Evolutionary conservation across 2,329 filamentous ascomycete species (phyloP).

Genomic region (Fusarium sp.): DNA sequence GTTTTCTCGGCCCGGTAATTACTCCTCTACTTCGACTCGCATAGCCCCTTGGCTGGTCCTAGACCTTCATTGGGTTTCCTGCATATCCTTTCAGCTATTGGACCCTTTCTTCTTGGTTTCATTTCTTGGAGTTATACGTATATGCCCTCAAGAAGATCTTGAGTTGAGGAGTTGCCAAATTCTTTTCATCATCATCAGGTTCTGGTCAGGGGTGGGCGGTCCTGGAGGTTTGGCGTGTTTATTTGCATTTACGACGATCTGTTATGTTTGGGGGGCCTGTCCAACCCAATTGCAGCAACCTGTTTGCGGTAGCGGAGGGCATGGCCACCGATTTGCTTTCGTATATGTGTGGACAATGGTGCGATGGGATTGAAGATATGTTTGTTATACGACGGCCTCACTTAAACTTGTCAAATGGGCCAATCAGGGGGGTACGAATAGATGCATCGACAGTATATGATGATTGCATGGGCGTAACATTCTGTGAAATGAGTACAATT

Average conservation of each 20-base stretch:
- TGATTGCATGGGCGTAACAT: slow-evolving; percentile 19
- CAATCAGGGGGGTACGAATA: slow-evolving; percentile 16
- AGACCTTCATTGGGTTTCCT: not conserved
- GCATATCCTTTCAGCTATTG: slow-evolving; percentile 7
- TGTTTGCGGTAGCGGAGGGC: not conserved
- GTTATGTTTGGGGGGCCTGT: slow-evolving; percentile 4
- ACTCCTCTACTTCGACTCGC: slow-evolving; percentile 22
- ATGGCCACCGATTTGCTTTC: slow-evolving; percentile 1
- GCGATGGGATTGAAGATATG: not conserved
- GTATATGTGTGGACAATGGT: slow-evolving; percentile 1
- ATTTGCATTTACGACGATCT: slow-evolving; percentile 32
- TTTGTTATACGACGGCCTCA: not conserved
- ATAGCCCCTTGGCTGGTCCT: not conserved
- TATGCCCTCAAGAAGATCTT: slow-evolving; percentile 36
- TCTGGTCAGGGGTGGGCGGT: slow-evolving; percentile 32
- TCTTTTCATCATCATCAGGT: slow-evolving; percentile 38
- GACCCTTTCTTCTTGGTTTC: slow-evolving; percentile 32
- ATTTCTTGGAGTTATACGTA: slow-evolving; percentile 41
- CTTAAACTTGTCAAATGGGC: not conserved
- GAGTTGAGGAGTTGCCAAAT: slow-evolving; percentile 37
- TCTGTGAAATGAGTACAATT: slow-evolving; percentile 8
- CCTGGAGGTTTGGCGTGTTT: slow-evolving; percentile 34
- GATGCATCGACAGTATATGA: slow-evolving; percentile 31
- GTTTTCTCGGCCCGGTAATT: slow-evolving; percentile 21
- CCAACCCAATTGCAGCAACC: not conserved